These are phyloP conservation scores for Vinca major DNA, from an alignment of 305 asterid genomes.

Conservation along the genomic window DNA sequence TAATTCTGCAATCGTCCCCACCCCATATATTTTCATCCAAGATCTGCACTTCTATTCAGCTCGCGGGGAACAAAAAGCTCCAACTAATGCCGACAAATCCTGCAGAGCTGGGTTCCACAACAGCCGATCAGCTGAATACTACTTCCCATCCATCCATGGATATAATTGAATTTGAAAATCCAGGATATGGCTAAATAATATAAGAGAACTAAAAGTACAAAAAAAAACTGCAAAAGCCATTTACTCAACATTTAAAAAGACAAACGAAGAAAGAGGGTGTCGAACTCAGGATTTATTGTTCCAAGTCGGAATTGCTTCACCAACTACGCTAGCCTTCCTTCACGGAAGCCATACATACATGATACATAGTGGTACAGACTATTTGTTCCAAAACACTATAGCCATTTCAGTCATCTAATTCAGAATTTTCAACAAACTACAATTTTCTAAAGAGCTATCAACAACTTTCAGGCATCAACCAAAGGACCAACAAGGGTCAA, in stretches of 20 bases:
- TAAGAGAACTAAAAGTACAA: not conserved
- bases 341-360: no score
- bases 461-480: not conserved
- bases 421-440: not conserved
- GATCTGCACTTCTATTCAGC: not conserved
- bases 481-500: not conserved
- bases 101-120: slow-evolving; percentile 3
- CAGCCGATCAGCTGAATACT: no score
- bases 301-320: no score
- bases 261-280: no score
- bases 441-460: not conserved
- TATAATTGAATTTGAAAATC: not conserved
- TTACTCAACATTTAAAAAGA: not conserved
- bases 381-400: not conserved
- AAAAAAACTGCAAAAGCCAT: not conserved
- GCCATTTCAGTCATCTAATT: not conserved
- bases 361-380: not conserved
- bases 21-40: not conserved
- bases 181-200: not conserved
- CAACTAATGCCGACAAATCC: not conserved
- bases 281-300: no score
- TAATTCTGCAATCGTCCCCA: not conserved
- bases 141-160: not conserved
- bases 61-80: not conserved
- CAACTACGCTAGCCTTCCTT: no score